Evolutionary conservation across 805 yeast species (phyloP).

Genomic region (Wickerhamomyces subpelliculosus): DNA sequence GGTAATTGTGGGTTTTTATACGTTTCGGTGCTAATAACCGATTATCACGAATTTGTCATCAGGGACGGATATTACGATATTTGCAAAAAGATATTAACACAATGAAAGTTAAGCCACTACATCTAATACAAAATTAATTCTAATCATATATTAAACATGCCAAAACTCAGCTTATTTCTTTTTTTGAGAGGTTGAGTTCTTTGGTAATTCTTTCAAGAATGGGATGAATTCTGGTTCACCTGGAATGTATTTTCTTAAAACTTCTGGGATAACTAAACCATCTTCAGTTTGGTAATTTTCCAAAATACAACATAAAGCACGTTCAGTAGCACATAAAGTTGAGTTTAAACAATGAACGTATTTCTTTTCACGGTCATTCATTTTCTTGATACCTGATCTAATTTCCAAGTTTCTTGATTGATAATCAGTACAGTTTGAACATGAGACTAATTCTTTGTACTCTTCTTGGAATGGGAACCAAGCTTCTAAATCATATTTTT

Average conservation of each 20-base stretch:
- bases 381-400: constrained; percentile 96
- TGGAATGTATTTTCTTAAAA: constrained; percentile 91
- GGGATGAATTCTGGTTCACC: constrained; percentile 98
- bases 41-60: too few relatives aligned
- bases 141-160: too few relatives aligned
- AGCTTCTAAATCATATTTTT: constrained; percentile 97
- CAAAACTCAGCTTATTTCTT: constrained; percentile 41
- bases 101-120: too few relatives aligned
- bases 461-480: constrained; percentile 99
- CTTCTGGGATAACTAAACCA: constrained; percentile 91
- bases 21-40: too few relatives aligned
- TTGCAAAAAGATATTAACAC: too few relatives aligned
- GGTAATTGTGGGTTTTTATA: too few relatives aligned
- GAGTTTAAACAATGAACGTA: constrained; percentile 98
- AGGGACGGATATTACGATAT: too few relatives aligned
- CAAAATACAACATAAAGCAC: constrained; percentile 94
- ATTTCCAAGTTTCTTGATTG: constrained; percentile 98
- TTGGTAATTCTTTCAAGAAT: constrained; percentile 83
- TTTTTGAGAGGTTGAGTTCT: constrained; percentile 80
- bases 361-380: constrained; percentile 91
- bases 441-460: constrained; percentile 95
- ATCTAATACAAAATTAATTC: too few relatives aligned
- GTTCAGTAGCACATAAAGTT: constrained; percentile 94
- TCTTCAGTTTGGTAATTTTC: constrained; percentile 98
- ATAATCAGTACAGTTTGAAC: constrained; percentile 99